These are phyloP conservation scores for Kazachstania taianensis DNA, from an alignment of 805 yeast species.

Conservation along the genomic window DNA sequence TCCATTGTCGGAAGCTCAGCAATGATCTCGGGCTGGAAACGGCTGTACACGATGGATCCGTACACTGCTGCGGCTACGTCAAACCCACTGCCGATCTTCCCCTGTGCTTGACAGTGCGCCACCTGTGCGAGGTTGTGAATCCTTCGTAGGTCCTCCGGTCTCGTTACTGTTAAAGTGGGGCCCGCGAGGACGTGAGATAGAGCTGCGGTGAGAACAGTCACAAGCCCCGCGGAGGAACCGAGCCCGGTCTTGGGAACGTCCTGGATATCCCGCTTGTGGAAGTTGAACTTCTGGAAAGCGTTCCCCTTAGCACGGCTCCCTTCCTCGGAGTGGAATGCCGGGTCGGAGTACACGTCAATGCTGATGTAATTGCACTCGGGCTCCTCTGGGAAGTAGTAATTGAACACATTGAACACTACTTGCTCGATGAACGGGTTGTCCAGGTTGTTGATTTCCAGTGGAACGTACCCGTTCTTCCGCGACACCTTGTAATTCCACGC, in stretches of 20 bases:
- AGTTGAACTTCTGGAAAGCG: slow-evolving; percentile 39
- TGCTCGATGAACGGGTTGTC: slow-evolving; percentile 69
- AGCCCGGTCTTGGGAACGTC: slow-evolving; percentile 88
- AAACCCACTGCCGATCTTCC: slow-evolving; percentile 93
- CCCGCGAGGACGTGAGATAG: slow-evolving; percentile 39
- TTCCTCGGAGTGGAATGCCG: slow-evolving; percentile 78
- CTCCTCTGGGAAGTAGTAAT: slow-evolving; percentile 36
- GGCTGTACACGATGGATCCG: slow-evolving; percentile 74
- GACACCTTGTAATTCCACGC: slow-evolving; percentile 48
- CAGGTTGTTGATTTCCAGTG: slow-evolving; percentile 27
- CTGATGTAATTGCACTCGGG: slow-evolving; percentile 25
- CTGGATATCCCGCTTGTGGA: slow-evolving; percentile 49
- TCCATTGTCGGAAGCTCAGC: slow-evolving; percentile 26
- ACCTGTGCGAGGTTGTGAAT: slow-evolving; percentile 82
- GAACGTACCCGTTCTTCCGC: slow-evolving; percentile 10
- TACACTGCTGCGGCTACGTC: slow-evolving; percentile 93
- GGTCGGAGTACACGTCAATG: slow-evolving; percentile 70
- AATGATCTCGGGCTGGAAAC: slow-evolving; percentile 56
- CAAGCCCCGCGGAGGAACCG: slow-evolving; percentile 93
- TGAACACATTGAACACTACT: slow-evolving; percentile 44
- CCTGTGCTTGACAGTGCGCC: slow-evolving; percentile 89
- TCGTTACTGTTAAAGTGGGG: slow-evolving; percentile 27
- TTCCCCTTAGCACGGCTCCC: slow-evolving; percentile 31
- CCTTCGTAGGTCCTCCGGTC: slow-evolving; percentile 18
- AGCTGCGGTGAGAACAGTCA: slow-evolving; percentile 67